Conservation (phyloP, 2,329 filamentous ascomycete genomes). For the Pseudomassariella vexata region DNA sequence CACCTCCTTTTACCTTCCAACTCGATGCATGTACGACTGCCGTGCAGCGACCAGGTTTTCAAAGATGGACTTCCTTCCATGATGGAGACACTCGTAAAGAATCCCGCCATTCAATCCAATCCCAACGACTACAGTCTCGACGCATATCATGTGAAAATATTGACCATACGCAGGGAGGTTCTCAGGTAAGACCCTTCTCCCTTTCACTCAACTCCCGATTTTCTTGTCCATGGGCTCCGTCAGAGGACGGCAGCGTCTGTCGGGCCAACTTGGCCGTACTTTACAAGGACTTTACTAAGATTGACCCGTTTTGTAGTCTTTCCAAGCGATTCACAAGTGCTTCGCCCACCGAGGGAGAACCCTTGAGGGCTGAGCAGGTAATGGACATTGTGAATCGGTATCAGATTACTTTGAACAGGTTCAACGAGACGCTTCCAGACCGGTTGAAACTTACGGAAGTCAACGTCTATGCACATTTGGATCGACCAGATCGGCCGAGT, state of each 20-base stretch:
- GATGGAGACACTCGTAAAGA: conserved; percentile 5
- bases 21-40: conserved; percentile 8
- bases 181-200: conserved; percentile 6
- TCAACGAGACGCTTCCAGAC: conserved; percentile 8
- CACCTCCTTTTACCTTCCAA: conserved; percentile 8
- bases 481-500: conserved; percentile 7
- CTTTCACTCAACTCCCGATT: background rate
- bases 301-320: background rate
- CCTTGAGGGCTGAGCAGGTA: conserved; percentile 5
- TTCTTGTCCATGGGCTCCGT: background rate
- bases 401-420: conserved; percentile 6
- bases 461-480: conserved; percentile 5
- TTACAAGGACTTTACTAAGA: background rate
- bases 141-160: conserved; percentile 7
- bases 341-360: conserved; percentile 1
- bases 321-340: conserved; percentile 4
- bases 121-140: conserved; percentile 7
- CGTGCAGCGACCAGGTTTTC: conserved; percentile 7
- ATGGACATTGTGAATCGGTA: conserved; percentile 8
- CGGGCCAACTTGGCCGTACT: too few relatives aligned
- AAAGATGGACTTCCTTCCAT: conserved; percentile 5
- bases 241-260: too few relatives aligned
- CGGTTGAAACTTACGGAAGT: conserved; percentile 3
- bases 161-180: conserved; percentile 8
- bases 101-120: conserved; percentile 2